Base-by-base conservation (phyloP, 2,329 filamentous ascomycete genomes). In the Neopestalotiopsis sp. region DNA sequence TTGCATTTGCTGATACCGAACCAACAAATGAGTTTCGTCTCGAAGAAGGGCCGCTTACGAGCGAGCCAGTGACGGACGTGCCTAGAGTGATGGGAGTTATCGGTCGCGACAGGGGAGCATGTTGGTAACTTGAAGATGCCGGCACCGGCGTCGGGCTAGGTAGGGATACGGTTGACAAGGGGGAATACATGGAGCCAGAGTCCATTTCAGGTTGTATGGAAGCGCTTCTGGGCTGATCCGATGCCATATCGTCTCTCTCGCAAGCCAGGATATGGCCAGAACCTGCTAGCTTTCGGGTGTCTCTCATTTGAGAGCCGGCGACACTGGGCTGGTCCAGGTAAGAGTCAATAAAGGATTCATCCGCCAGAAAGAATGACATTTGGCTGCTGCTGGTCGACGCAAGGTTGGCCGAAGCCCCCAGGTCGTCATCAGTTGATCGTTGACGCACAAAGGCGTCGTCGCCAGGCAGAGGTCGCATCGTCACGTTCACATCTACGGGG, bases 301-400 rank as follows among this genome's bases (percentile, higher is more conserved):
- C 82, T 68, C 77, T 77, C 30, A 40, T 13, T 10, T 56, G 65
- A 65, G 73, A 72, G 61, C 73, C 75, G 70, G 68, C 68, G 65
- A 72, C 71, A 69, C 75, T 72, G 40, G 77, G 73, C 28, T 75
- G 76, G 61, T 79, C 76, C 65, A 81, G 74, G 61, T 81, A 80
- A 12, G 81, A 77, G 70, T 85, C 82, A 70, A 88, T 78, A 12
- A 82, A 78, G 61, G 83, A 81, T 76, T 88, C 86, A 72, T 87
- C 84, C 73, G 83, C 82, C 64, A 88, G 75, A 71, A 86, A 82
- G 71, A 85, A 88, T 66, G 83, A 86, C 84, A 88, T 87, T 62
- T 85, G 83, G 66, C 81, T 81, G 70, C 74, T 78, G 61, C 77
- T 73, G 67, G 74, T 75, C 61, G 77, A 73, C 67, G 73, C 75